Evolutionary conservation across 2,329 filamentous ascomycete species (phyloP), one percentile per base, ranked within the genome.

Genomic region (Trichoderma koningii): DNA sequence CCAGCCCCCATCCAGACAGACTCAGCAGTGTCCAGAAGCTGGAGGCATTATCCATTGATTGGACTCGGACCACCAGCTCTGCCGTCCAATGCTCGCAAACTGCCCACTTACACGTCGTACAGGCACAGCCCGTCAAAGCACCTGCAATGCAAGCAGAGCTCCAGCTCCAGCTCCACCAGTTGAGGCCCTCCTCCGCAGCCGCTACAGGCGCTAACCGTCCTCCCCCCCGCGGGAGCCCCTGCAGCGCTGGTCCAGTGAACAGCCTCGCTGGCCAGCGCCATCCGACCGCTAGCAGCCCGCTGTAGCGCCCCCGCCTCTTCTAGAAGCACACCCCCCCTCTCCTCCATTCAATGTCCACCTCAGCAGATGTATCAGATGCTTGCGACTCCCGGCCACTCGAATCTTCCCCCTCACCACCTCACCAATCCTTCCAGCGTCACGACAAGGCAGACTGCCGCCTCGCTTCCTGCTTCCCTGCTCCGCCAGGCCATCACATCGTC

Each of bases 251-350:
- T 62, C 59, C 59, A 62, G 48, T 62, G 23, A 63, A 26, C 38
- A 23, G 21, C 21, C 79, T 21, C 41, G n/a, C 57, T 79, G 21
- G 34, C 14, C 57, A 38, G 59, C 59, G 59, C 59, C 34, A 62
- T 62, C 59, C 59, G 38, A 50, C 34, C 17, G 44, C 56, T 17
- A 45, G 21, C 38, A 28, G 42, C 17, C 59, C 50, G 23, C 59
- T 63, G 41, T 45, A 63, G 44, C 30, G 30, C 57, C 57, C 41
- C 52, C 34, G 34, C 34, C 45, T 55, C 52, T 55, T 26, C 52
- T 55, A 55, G 52, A 55, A 55, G 34, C 52, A 55, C 52, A 12
- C 52, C 52, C 52, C 52, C 21, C 52, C 14, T 17, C 47, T 41
- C 21, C 21, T 23, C 21, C 21, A 23, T 23, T 23, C 21, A 23